These are phyloP conservation scores for Nemania sp. DNA, from an alignment of 2,329 filamentous ascomycete genomes.

Conservation along the genomic window DNA sequence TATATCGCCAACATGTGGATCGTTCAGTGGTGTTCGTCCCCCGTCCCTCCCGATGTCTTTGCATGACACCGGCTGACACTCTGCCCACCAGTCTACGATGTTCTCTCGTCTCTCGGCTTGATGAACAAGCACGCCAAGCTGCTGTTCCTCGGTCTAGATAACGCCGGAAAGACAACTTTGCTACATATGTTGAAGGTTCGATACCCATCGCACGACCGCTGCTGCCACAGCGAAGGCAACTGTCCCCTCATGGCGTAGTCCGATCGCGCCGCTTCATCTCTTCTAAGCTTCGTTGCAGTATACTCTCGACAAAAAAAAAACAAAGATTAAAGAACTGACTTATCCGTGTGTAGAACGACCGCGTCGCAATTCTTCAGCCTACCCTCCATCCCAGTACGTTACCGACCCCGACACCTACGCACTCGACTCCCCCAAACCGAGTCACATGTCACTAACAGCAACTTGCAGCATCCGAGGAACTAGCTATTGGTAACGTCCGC, in stretches of 20 bases:
- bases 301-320: constrained; percentile 6
- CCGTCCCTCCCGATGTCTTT: constrained; percentile 28
- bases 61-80: constrained; percentile 43
- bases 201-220: constrained; percentile 38
- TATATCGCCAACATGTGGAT: constrained; percentile 80
- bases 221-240: constrained; percentile 2
- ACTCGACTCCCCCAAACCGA: constrained; percentile 34
- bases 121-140: constrained; percentile 97
- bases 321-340: constrained; percentile 23
- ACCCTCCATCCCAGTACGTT: constrained; percentile 89
- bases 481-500: constrained; percentile 91
- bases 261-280: constrained; percentile 28
- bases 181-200: constrained; percentile 94
- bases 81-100: constrained; percentile 78
- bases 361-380: constrained; percentile 89
- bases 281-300: not conserved
- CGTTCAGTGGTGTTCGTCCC: constrained; percentile 88
- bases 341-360: constrained; percentile 75
- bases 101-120: constrained; percentile 86
- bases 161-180: constrained; percentile 93
- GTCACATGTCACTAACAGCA: constrained; percentile 45
- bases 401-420: constrained; percentile 21
- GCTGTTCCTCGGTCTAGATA: constrained; percentile 91
- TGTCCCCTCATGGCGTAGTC: constrained; percentile 7
- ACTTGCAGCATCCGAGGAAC: constrained; percentile 82